Evolutionary conservation across 2,329 filamentous ascomycete genomes (phyloP), one percentile per base, ranked within the genome.

Genomic region (Xylaria sp.): DNA sequence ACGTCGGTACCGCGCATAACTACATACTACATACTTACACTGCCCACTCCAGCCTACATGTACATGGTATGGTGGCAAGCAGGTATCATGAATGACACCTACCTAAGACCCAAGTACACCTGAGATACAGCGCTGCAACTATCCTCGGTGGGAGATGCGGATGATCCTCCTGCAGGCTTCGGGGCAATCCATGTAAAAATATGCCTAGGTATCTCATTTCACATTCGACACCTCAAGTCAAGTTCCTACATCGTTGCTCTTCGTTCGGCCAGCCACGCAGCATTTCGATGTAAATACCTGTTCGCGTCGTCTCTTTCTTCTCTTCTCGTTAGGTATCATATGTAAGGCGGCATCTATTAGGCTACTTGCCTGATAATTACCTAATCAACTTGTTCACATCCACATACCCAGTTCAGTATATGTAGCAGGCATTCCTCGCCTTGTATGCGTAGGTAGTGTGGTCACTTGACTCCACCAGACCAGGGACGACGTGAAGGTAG

Each of bases 1-100:
- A 66, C 58, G 21, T 61, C 56, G 54, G 27, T 59, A 50, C 65
- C 58, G 61, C 57, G 36, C 42, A 39, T 65, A 59, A 30, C 17
- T 45, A 47, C 42, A 17, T 17, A 19, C n/a, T 5, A 5, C 42
- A 47, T 47, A 17, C 24, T 27, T 27, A 27, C 42, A 47, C 42
- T 36, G 34, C 34, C 34, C 34, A 11, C 34, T 36, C 34, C 39
- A 14, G 39, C 39, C 39, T 42, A 42, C 12, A 17, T 27, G 2
- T 42, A 42, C 14, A 14, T 1, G 39, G 11, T 7, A 27, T 27
- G 24, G 24, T 27, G 24, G 24, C 24, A 27, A 4, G 24, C 24
- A 27, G 45, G 61, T 32, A 56, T 51, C 54, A 17, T 51, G 50
- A 21, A 56, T n/a, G 60, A 65, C n/a, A 50, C 47, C n/a, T 50